Percentiles rank a stretch among this genome's conserved stretches.
These are phyloP conservation scores for Glaciozyma martinii DNA, from an alignment of 768 basidiomycete species.

Conservation along the genomic window DNA sequence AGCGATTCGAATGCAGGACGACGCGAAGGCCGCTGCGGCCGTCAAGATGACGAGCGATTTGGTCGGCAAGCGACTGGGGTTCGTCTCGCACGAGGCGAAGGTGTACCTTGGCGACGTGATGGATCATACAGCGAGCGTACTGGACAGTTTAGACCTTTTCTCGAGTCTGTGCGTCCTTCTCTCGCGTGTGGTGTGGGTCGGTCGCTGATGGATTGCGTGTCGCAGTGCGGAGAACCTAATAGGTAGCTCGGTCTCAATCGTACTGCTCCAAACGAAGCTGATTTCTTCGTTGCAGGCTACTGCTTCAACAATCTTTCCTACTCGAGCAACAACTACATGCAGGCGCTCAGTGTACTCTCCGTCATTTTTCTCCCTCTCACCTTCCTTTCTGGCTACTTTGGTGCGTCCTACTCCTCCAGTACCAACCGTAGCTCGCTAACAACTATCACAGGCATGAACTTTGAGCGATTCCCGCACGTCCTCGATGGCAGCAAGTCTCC, in stretches of 20 bases:
- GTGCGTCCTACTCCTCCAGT: no score
- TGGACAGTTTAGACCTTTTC: constrained; percentile 65
- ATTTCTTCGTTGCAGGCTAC: neutral
- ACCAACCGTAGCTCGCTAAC: no score
- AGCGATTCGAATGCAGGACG: constrained; percentile 59
- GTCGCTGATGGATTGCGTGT: neutral
- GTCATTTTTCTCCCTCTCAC: constrained; percentile 10
- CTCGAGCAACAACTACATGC: neutral
- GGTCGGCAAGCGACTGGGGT: neutral
- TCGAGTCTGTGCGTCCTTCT: constrained; percentile 60
- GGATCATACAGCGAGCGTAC: constrained; percentile 66
- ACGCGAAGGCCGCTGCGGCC: constrained; percentile 49
- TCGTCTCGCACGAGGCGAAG: constrained; percentile 12
- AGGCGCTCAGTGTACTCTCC: constrained; percentile 2
- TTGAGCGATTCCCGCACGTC: no score
- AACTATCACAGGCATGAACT: no score
- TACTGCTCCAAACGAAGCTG: neutral
- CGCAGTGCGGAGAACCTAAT: constrained; percentile 10
- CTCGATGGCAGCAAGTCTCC: neutral
- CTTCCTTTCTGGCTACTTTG: neutral
- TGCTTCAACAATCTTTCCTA: constrained; percentile 4
- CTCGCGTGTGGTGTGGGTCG: neutral
- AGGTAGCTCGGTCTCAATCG: neutral
- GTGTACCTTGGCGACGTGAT: constrained; percentile 48
- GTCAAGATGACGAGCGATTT: constrained; percentile 46